Base-by-base conservation (phyloP, 805 yeast species). In the Nakazawaea anatomiae region DNA sequence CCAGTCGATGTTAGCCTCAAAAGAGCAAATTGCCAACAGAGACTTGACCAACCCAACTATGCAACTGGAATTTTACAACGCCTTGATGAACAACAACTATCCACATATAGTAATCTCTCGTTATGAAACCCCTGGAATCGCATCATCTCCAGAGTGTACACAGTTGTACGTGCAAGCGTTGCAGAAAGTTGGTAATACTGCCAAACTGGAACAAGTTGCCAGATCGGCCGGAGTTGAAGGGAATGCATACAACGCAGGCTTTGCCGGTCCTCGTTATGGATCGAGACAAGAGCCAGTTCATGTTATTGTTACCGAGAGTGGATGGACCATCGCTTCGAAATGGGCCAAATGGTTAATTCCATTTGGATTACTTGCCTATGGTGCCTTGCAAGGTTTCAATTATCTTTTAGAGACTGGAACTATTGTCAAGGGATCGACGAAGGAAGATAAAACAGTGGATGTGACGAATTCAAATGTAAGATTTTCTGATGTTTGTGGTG, bases 101-200 rank as follows among this genome's bases (percentile, higher is more conserved):
- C 98, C 99, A n/a, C 96, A 90, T 60, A 85, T 92, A 50, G 96
- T 94, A 6, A 89, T 92, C n/a, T 85, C 94, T 52, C 79, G 99
- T 53, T 95, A 80, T 65, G 98, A 95, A 66, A 87, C 95, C 7
- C 87, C 94, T 0, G 96, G 96, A n/a, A 88, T 94, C 50, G 94
- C 96, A 8, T 72, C 85, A 10, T 83, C 87, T 51, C 76, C 81
- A 2, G 95, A 87, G 55, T 87, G 97, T 70, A 82, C 89, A 48
- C 77, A 76, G 55, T 72, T 87, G 39, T 94, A 94, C 65, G 73
- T 83, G 53, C 89, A 86, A 55, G 98, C 98, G 2, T 72, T 94
- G 58, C 81, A 79, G 57, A 82, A 81, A 60, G 73, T 83, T 55
- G 97, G 97, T 40, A 84, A 88, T 59, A 73, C 75, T 54, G 85